Conservation (phyloP, 371 early-diverging fungal species). For the Actinomucor elegans region DNA sequence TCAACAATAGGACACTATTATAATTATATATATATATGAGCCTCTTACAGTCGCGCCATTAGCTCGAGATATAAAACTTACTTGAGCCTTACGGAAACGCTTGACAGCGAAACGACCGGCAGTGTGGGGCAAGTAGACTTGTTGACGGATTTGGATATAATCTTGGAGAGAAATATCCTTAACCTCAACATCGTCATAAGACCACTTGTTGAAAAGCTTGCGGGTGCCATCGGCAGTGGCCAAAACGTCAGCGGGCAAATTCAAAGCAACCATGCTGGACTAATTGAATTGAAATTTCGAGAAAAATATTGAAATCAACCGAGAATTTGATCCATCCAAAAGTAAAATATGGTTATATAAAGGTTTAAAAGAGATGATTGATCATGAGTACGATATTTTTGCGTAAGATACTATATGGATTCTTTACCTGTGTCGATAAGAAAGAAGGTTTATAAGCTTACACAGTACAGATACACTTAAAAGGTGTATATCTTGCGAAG, state of each 20-base stretch:
- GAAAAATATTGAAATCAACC: constrained; percentile 12
- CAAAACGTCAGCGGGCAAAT: constrained; percentile 65
- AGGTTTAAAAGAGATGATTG: not conserved
- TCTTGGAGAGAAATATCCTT: constrained; percentile 95
- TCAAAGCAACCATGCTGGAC: constrained; percentile 60
- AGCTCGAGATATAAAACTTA: constrained; percentile 17
- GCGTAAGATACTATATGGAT: not conserved
- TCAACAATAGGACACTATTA: constrained; percentile 99
- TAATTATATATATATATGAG: no score
- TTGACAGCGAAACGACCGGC: constrained; percentile 98
- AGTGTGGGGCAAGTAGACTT: constrained; percentile 97
- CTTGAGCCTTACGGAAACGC: constrained; percentile 98
- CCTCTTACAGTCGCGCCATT: not conserved
- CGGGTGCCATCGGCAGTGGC: constrained; percentile 64
- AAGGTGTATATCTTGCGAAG: not conserved
- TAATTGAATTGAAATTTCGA: constrained; percentile 7
- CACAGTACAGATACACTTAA: constrained; percentile 6
- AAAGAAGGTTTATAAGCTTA: constrained; percentile 12
- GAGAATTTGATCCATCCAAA: constrained; percentile 15
- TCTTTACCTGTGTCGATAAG: constrained; percentile 26
- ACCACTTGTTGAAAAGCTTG: constrained; percentile 94
- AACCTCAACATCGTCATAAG: constrained; percentile 93
- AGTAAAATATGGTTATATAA: not conserved
- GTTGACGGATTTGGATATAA: constrained; percentile 93
- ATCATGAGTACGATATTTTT: constrained; percentile 3